Evolutionary conservation across 106 monocot genomes (phyloP), one percentile per base, ranked within the genome.

Genomic region (Phalaenopsis aphrodite): DNA sequence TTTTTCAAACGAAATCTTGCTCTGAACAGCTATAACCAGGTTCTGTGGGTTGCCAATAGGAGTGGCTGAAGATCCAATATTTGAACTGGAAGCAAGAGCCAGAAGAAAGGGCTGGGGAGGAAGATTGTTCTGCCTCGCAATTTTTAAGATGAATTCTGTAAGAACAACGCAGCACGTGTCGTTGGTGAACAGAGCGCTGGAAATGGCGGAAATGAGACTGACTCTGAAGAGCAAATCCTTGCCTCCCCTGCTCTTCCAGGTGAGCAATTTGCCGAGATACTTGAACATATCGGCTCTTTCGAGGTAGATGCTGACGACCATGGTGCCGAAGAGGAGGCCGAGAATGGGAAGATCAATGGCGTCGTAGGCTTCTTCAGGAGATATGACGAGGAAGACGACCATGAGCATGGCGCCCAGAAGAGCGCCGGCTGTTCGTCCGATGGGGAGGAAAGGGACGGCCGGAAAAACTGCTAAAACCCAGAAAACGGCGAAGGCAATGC

Each of bases 381-480:
- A 84, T 49, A 85, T 79, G 23, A 90, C 87, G 30, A 37, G 82
- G 71, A 89, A 89, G 39, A 87, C 16, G 55, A 89, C 89, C 87
- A 87, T 85, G 36, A 90, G 80, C 81, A 85, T 83, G 5, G 85
- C 87, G 0, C 87, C 87, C 0, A 90, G 76, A 55, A 89, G 84
- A 57, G 87, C 85, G 2, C 85, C 89, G 0, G 89, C 87, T 5
- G 87, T 90, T 39, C 89, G 78, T 71, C 89, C 89, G 7, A 87
- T 81, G 1, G 85, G 89, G 0, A 90, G 75, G 66, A 90, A 87
- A 38, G 89, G 87, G 16, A 89, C 83, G 15, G 86, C 82, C 43
- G 89, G 89, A 67, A 89, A 89, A 39, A 89, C 84, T 42, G 89
- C 87, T 36, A 89, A 45, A 48, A 89, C 67, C 89, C 89, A 89